Evolutionary conservation across 768 basidiomycete species (phyloP).

Genomic region (Tubosaeta brunneosetosa): DNA sequence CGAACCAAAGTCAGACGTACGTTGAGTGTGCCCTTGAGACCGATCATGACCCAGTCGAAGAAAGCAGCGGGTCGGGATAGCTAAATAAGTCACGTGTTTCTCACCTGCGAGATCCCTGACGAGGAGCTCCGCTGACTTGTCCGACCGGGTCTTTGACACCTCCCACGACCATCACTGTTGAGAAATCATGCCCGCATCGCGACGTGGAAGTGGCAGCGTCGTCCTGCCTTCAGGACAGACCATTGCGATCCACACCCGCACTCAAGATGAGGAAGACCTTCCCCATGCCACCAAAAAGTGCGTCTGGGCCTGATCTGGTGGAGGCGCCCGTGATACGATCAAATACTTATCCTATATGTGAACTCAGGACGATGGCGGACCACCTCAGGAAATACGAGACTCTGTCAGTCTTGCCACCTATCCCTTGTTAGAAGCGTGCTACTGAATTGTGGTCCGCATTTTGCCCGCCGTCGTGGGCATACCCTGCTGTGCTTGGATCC

Average conservation of each 20-base stretch:
- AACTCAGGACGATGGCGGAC: conserved; percentile 82
- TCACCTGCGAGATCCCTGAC: conserved; percentile 15
- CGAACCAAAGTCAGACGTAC: conserved; percentile 37
- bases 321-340: neutral
- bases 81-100: conserved; percentile 20
- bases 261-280: conserved; percentile 80
- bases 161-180: conserved; percentile 16
- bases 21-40: conserved; percentile 88
- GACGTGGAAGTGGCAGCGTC: conserved; percentile 74
- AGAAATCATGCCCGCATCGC: conserved; percentile 56
- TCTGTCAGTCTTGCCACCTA: conserved; percentile 48
- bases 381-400: conserved; percentile 88
- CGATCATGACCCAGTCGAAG: conserved; percentile 61
- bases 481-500: neutral
- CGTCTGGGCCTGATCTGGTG: conserved; percentile 17
- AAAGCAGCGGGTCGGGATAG: neutral
- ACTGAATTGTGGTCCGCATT: conserved; percentile 3
- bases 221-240: conserved; percentile 71
- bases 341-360: conserved; percentile 2
- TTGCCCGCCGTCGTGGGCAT: neutral
- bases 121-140: conserved; percentile 15
- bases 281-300: conserved; percentile 95
- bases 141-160: conserved; percentile 1
- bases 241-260: conserved; percentile 82
- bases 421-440: neutral